Base-by-base conservation (phyloP, 2,329 filamentous ascomycete genomes). In the Exophiala calicioides region DNA sequence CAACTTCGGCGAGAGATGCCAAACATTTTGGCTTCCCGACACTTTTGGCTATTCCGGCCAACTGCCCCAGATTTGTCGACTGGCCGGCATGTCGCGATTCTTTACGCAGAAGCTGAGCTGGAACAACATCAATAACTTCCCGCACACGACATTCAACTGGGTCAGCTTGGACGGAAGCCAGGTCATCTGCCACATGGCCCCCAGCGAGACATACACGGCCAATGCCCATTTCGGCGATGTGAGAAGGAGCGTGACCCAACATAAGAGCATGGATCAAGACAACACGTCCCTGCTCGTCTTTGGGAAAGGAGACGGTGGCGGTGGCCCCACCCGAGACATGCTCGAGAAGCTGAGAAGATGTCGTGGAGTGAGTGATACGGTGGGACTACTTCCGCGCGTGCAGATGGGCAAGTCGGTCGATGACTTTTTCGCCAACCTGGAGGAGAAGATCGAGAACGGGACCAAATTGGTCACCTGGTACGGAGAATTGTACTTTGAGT, bases 111-210 rank as follows among this genome's bases (percentile, higher is more conserved):
- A 98, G 73, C 76, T 98, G 50, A 97, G 91, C 74, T 98, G 93
- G 93, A 97, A 97, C 74, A 97, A 97, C 66, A 97, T 97, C 78
- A 97, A 97, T 72, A 95, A 87, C 63, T 98, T 97, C 71, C 93
- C 93, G 0, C 93, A 97, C 65, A 97, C 93, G 4, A 97, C 93
- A 0, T 98, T 98, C 77, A 95, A 95, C 68, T 98, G 93, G 93
- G 90, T 98, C 23, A 82, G 90, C 9, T 80, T 96, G 10, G 93
- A 98, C 66, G 91, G 93, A 47, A 95, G 88, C 62, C 93, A 97
- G 64, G 93, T 98, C 57, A 82, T 98, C 53, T 97, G 91, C 67
- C 93, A 98, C 64, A 98, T 98, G 93, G 83, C 90, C 3, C 93
- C 93, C 1, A 81, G 88, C 2, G 90, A 98, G 70, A 97, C 93